Percentiles rank a stretch among this genome's conserved stretches.
Conservation (phyloP, 176 grass and related monocot species). For the Puya raimondii region DNA sequence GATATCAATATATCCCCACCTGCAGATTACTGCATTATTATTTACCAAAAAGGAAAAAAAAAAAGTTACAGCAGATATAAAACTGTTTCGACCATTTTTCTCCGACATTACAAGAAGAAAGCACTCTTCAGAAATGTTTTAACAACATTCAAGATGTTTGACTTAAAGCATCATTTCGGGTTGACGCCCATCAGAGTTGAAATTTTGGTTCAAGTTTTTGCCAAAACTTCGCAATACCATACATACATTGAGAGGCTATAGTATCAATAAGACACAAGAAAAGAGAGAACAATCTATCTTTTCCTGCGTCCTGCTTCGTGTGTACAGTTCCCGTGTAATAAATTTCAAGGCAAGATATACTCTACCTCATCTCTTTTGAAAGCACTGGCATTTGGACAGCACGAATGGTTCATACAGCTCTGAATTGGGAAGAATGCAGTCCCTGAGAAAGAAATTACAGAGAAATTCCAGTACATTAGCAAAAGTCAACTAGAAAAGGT, state of each 20-base stretch:
- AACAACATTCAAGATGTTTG: too few relatives aligned
- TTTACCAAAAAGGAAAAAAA: too few relatives aligned
- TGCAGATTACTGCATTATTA: too few relatives aligned
- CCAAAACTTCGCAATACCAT: not conserved
- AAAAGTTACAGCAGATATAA: too few relatives aligned
- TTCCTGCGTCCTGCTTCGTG: not conserved
- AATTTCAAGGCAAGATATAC: not conserved
- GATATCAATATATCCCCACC: too few relatives aligned
- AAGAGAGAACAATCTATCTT: not conserved
- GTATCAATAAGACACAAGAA: not conserved
- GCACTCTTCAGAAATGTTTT: too few relatives aligned
- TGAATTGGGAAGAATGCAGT: slow-evolving; percentile 94
- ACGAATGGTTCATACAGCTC: slow-evolving; percentile 98
- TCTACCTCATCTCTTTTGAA: slow-evolving; percentile 86
- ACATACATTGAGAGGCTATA: not conserved
- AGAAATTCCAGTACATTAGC: not conserved
- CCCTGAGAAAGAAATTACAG: slow-evolving; percentile 29
- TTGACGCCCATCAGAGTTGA: too few relatives aligned
- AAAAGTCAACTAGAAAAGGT: not conserved
- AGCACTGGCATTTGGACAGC: slow-evolving; percentile 89
- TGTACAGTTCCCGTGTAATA: not conserved
- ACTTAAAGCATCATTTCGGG: too few relatives aligned
- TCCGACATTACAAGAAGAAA: too few relatives aligned
- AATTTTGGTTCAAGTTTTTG: too few relatives aligned
- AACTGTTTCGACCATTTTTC: too few relatives aligned